Evolutionary conservation across 768 basidiomycete species (phyloP).

Genomic region (Mycena rosella): DNA sequence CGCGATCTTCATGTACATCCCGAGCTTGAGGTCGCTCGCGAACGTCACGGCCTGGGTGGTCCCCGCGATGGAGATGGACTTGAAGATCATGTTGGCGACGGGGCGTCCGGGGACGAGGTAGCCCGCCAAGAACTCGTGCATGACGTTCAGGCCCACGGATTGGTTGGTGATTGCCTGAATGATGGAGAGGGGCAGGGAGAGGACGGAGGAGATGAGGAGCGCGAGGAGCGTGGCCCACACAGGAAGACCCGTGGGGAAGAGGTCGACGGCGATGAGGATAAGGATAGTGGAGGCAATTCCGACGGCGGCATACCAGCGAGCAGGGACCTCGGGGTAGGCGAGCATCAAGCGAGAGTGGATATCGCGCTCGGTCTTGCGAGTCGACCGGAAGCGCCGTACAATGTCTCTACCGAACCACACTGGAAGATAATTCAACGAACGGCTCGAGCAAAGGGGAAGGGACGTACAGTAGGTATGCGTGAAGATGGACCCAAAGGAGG

Average conservation of each 20-base stretch:
- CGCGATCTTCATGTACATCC: conserved; percentile 91
- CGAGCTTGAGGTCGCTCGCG: conserved; percentile 83
- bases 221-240: conserved; percentile 80
- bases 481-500: conserved; percentile 77
- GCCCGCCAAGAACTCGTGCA: conserved; percentile 83
- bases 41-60: conserved; percentile 75
- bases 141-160: conserved; percentile 71
- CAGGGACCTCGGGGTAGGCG: conserved; percentile 80
- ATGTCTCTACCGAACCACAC: conserved; percentile 92
- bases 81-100: conserved; percentile 87
- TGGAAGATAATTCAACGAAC: conserved; percentile 41
- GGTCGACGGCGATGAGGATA: conserved; percentile 76
- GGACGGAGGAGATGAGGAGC: conserved; percentile 59
- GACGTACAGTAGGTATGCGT: conserved; percentile 82
- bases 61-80: conserved; percentile 70
- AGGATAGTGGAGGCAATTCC: conserved; percentile 68
- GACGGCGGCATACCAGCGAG: conserved; percentile 77
- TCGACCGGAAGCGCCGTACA: conserved; percentile 73
- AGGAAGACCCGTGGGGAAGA: conserved; percentile 82
- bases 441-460: conserved; percentile 9
- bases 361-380: conserved; percentile 81
- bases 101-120: conserved; percentile 87
- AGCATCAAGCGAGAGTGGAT: conserved; percentile 89
- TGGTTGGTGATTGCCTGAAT: conserved; percentile 93
- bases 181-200: conserved; percentile 80